Conservation (phyloP, 257 asterid species). For the Solanum tacnaense region DNA sequence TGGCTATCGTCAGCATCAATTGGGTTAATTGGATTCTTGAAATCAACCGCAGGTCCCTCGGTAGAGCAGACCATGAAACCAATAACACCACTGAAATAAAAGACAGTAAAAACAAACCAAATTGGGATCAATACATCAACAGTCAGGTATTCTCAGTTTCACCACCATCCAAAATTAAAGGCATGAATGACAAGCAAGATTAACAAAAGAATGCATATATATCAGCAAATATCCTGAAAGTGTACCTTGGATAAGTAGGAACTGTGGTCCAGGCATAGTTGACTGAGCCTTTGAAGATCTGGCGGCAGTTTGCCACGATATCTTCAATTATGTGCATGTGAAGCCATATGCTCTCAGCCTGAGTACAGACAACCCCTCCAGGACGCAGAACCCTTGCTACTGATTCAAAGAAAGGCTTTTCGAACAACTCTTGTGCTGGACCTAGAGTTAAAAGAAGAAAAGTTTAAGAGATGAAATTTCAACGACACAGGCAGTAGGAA, state of each 20-base stretch:
- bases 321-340: conserved; percentile 98
- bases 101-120: background rate
- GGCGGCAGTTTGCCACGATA: conserved; percentile 75
- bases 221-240: background rate
- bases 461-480: background rate
- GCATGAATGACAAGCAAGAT: background rate
- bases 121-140: background rate
- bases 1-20: conserved; percentile 34
- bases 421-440: conserved; percentile 96
- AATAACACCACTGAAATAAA: conserved; percentile 53
- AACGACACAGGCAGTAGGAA: background rate
- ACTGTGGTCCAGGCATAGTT: conserved; percentile 98
- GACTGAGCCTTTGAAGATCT: conserved; percentile 91
- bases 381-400: conserved; percentile 93
- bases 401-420: conserved; percentile 82
- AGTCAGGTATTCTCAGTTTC: background rate
- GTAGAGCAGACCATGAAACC: conserved; percentile 89
- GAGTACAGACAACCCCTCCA: conserved; percentile 96
- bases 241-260: conserved; percentile 92
- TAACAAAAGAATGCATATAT: background rate
- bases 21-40: conserved; percentile 59
- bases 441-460: conserved; percentile 30
- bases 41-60: conserved; percentile 66
- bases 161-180: background rate
- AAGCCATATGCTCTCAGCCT: conserved; percentile 99